These are phyloP conservation scores for Cocos nucifera DNA, from an alignment of 176 grass and related monocot species.

Conservation along the genomic window DNA sequence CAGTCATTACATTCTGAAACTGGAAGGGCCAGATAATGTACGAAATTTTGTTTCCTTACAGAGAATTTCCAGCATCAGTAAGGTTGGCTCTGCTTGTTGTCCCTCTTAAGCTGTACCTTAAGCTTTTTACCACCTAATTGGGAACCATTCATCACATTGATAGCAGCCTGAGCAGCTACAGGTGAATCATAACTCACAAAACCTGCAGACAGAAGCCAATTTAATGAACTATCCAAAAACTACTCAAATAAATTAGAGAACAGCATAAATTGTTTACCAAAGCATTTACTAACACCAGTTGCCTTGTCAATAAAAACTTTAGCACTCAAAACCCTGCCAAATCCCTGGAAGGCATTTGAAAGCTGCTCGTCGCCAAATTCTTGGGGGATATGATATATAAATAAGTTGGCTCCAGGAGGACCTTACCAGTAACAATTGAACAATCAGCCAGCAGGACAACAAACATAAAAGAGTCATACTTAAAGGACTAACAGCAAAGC, in stretches of 20 bases:
- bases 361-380: slow-evolving; percentile 81
- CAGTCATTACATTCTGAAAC: background rate
- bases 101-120: slow-evolving; percentile 99
- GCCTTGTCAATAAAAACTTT: slow-evolving; percentile 99
- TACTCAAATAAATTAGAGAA: background rate
- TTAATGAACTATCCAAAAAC: too few species aligned
- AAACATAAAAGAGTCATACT: background rate
- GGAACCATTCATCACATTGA: slow-evolving; percentile 66
- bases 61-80: slow-evolving; percentile 31
- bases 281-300: slow-evolving; percentile 93
- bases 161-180: slow-evolving; percentile 62
- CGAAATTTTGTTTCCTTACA: slow-evolving; percentile 12
- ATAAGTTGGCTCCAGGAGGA: slow-evolving; percentile 82
- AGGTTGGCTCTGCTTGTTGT: slow-evolving; percentile 86
- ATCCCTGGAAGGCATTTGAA: slow-evolving; percentile 74
- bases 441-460: background rate
- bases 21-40: background rate
- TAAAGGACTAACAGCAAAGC: background rate
- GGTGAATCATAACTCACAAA: slow-evolving; percentile 95
- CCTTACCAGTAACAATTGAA: slow-evolving; percentile 30
- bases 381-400: slow-evolving; percentile 88
- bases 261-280: slow-evolving; percentile 42
- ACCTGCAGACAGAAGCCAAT: slow-evolving; percentile 28
- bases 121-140: slow-evolving; percentile 87
- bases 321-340: slow-evolving; percentile 83